A percentile compares a stretch with the other conserved stretches of the same genome.
phyloP scores from a whole-genome alignment of 2,329 filamentous ascomycete genomes.

The Sporothrix euskadiensis region DNA sequence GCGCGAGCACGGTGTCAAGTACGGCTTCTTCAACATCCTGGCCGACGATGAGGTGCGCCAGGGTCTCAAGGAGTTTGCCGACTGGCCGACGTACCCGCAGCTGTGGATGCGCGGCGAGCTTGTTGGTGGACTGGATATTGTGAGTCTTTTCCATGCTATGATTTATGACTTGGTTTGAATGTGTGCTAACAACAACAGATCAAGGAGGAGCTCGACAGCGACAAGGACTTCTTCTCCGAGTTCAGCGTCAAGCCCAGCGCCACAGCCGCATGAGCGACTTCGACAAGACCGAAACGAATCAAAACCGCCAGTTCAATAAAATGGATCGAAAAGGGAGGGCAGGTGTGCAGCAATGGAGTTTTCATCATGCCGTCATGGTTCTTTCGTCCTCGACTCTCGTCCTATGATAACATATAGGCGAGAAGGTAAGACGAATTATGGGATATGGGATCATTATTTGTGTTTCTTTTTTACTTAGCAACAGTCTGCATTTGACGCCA shows the following conservation, averaged over 20 bases:
- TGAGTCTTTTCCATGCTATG: conserved; percentile 49
- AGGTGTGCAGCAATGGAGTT: conserved; percentile 12
- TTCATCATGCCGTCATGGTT: conserved; percentile 5
- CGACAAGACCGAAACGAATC: background rate
- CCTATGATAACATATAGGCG: background rate
- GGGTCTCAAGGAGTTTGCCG: conserved; percentile 94
- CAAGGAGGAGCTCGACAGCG: conserved; percentile 86
- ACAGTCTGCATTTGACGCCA: conserved; percentile 1
- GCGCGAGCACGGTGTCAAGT: conserved; percentile 87
- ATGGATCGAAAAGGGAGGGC: background rate
- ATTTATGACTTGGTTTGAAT: background rate
- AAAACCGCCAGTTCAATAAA: background rate
- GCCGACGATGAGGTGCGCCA: conserved; percentile 97
- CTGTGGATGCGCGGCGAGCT: conserved; percentile 89
- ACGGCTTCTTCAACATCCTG: conserved; percentile 98
- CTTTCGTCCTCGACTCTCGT: background rate
- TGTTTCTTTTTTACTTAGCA: conserved; percentile 1
- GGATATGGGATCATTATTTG: conserved; percentile 1
- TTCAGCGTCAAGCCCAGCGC: conserved; percentile 57
- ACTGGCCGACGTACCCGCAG: conserved; percentile 98
- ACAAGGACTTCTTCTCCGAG: conserved; percentile 77
- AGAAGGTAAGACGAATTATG: background rate
- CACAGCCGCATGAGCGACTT: conserved; percentile 6
- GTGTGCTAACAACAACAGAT: conserved; percentile 55
- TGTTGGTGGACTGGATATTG: conserved; percentile 92